These are phyloP conservation scores for Senecio squalidus DNA, from an alignment of 140 eudicot species.

Conservation along the genomic window DNA sequence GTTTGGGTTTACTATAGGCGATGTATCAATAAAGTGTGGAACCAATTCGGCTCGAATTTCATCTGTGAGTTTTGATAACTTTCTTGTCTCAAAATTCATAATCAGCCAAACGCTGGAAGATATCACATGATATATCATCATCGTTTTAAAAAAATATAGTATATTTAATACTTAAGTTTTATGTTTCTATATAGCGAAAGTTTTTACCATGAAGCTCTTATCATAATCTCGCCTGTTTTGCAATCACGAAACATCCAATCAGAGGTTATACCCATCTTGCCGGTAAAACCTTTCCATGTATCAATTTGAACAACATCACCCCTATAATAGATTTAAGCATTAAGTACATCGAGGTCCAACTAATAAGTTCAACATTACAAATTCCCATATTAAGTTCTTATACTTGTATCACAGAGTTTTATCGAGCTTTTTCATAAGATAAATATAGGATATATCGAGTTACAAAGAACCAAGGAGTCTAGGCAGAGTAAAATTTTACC, in stretches of 20 bases:
- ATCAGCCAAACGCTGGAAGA: conserved; percentile 47
- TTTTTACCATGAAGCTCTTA: conserved; percentile 54
- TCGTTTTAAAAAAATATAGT: too few species aligned
- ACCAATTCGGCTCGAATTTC: conserved; percentile 51
- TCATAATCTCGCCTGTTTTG: conserved; percentile 40
- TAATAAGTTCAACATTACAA: neutral
- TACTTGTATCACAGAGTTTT: too few species aligned
- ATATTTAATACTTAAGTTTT: too few species aligned
- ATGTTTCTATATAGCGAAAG: neutral
- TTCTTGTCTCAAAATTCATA: conserved; percentile 62
- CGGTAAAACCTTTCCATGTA: conserved; percentile 54
- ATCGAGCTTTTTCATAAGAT: neutral
- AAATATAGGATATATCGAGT: neutral
- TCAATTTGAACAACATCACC: too few species aligned
- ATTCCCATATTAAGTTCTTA: too few species aligned
- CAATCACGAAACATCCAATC: too few species aligned
- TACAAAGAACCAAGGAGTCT: neutral
- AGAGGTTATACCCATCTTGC: conserved; percentile 52
- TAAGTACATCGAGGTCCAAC: conserved; percentile 3
- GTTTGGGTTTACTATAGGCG: conserved; percentile 31
- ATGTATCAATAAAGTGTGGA: conserved; percentile 40
- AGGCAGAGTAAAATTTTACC: conserved; percentile 25
- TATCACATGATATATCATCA: neutral
- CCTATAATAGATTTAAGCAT: conserved; percentile 25
- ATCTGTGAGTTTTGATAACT: conserved; percentile 52